Percentiles rank a stretch among this genome's conserved stretches.
phyloP scores from a whole-genome alignment of 805 yeast genomes.

The Candida tallmaniae region DNA sequence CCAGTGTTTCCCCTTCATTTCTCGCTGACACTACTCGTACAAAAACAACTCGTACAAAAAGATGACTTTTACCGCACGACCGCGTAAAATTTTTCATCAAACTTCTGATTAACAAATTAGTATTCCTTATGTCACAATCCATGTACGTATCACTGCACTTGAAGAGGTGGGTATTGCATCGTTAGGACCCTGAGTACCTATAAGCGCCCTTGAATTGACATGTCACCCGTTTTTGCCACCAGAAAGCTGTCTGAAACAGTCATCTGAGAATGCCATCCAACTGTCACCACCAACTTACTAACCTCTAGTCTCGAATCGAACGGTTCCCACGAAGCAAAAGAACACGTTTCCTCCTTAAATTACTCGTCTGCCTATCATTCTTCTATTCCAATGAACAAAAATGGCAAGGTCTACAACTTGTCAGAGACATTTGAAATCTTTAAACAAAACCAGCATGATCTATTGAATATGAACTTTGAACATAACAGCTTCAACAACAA shows the following conservation, averaged over 20 bases:
- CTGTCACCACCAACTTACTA: too few relatives aligned
- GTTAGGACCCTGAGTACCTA: too few relatives aligned
- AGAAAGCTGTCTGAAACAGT: too few relatives aligned
- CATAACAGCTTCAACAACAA: not conserved
- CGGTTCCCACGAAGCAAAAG: not conserved
- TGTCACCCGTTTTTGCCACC: too few relatives aligned
- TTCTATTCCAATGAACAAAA: constrained; percentile 32
- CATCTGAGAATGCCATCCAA: too few relatives aligned
- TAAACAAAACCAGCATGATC: constrained; percentile 26
- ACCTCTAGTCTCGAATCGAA: constrained; percentile 3
- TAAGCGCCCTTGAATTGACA: too few relatives aligned
- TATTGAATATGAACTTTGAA: constrained; percentile 1
- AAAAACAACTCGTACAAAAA: too few relatives aligned
- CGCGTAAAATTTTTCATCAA: constrained; percentile 6
- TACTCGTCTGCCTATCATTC: not conserved
- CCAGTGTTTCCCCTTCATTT: too few relatives aligned
- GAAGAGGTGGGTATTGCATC: too few relatives aligned
- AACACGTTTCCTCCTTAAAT: not conserved
- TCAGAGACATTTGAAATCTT: constrained; percentile 53
- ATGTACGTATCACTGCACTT: constrained; percentile 6
- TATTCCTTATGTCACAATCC: constrained; percentile 4
- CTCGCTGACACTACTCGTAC: too few relatives aligned
- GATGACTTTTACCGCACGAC: constrained; percentile 8
- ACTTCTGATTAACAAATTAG: not conserved
- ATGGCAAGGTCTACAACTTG: constrained; percentile 43